A percentile compares a stretch with the other conserved stretches of the same genome.
Conservation (phyloP, 371 early-diverging fungal genomes). For the Mucor mucedo region DNA sequence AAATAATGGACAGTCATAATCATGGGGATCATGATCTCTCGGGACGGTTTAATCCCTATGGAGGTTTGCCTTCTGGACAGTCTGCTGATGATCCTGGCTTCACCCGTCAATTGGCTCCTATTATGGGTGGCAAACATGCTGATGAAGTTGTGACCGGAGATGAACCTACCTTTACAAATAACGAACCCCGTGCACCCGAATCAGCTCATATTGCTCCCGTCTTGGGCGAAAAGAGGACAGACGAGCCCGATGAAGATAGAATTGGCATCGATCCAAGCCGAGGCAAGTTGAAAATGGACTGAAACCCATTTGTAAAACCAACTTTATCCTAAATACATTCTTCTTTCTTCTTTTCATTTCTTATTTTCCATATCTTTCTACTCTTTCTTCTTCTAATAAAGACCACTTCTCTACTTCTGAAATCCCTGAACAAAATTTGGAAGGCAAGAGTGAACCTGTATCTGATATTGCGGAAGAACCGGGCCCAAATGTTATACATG, state of each 20-base stretch:
- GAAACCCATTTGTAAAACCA: background rate
- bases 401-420: background rate
- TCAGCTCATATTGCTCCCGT: slow-evolving; percentile 1
- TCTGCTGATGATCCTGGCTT: slow-evolving; percentile 11
- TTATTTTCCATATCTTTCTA: no score
- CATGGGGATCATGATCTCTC: slow-evolving; percentile 13
- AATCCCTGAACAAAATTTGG: background rate
- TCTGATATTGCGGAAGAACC: no score
- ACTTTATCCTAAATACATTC: background rate
- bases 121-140: slow-evolving; percentile 24
- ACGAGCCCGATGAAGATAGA: slow-evolving; percentile 16
- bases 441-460: no score
- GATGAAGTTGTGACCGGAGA: slow-evolving; percentile 1
- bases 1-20: slow-evolving; percentile 12
- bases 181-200: background rate
- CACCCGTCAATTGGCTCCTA: slow-evolving; percentile 25
- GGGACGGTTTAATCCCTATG: slow-evolving; percentile 15
- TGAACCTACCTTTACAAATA: background rate
- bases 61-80: slow-evolving; percentile 2
- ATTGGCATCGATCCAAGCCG: slow-evolving; percentile 20
- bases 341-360: background rate
- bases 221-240: slow-evolving; percentile 19
- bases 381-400: background rate
- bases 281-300: slow-evolving; percentile 25
- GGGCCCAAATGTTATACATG: no score